Percentiles rank a stretch among this genome's conserved stretches.
These are phyloP conservation scores for Chlorella sp. DNA, from an alignment of 139 green algal species.

Conservation along the genomic window DNA sequence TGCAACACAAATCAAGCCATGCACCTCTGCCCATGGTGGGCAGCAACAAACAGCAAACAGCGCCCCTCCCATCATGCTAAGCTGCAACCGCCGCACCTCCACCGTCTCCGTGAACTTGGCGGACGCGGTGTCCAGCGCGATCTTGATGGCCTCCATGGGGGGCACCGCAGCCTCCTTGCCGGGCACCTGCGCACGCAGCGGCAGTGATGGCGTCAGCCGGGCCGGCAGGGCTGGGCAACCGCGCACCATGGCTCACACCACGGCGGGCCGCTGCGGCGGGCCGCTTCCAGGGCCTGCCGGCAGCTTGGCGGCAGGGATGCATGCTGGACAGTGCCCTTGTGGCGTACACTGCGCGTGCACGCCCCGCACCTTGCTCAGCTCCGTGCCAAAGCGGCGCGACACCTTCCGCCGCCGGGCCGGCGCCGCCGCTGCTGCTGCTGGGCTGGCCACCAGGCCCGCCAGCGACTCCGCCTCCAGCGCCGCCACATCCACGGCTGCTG, in stretches of 20 bases:
- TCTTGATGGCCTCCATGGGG: constrained; percentile 78
- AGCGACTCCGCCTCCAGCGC: constrained; percentile 34
- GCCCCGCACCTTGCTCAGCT: constrained; percentile 16
- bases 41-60: too few relatives aligned
- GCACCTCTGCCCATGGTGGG: too few relatives aligned
- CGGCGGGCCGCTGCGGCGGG: too few relatives aligned
- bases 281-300: too few relatives aligned
- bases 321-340: too few relatives aligned
- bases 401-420: constrained; percentile 20
- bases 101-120: constrained; percentile 97
- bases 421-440: background rate
- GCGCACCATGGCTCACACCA: too few relatives aligned
- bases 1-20: too few relatives aligned
- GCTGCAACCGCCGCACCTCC: constrained; percentile 58
- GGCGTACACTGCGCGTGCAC: too few relatives aligned
- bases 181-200: constrained; percentile 33
- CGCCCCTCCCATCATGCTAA: too few relatives aligned
- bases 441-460: background rate
- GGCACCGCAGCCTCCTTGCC: constrained; percentile 50
- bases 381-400: constrained; percentile 31
- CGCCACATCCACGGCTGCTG: constrained; percentile 41
- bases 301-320: too few relatives aligned
- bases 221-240: too few relatives aligned
- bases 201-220: too few relatives aligned
- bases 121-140: constrained; percentile 74